Conservation (phyloP, 495 filamentous ascomycete genomes). For the Trichocladium uniseriatum region DNA sequence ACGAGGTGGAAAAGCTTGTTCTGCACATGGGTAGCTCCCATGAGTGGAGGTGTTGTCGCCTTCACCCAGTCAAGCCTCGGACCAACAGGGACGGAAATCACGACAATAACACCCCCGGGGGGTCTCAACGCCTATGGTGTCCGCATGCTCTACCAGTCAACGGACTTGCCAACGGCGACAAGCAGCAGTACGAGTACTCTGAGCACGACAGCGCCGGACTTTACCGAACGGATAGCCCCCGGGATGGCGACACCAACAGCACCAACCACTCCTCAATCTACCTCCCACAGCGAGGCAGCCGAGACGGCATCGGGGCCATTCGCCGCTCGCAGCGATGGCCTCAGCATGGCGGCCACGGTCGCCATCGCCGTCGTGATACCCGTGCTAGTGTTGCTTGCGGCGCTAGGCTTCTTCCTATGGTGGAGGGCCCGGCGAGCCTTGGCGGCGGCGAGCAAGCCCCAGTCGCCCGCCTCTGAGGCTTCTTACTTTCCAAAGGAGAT, state of each 20-base stretch:
- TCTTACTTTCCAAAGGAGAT: no score
- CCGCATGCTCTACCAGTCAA: conserved; percentile 21
- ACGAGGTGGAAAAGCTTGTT: conserved; percentile 11
- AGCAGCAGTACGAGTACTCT: not conserved
- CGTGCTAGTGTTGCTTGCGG: conserved; percentile 8
- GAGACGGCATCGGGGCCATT: no score
- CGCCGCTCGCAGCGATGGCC: not conserved
- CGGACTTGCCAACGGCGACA: conserved; percentile 8
- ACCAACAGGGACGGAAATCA: not conserved
- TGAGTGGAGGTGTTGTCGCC: not conserved
- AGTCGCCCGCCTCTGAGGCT: no score
- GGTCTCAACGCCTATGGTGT: conserved; percentile 21
- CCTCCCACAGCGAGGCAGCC: no score
- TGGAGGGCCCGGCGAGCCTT: conserved; percentile 11
- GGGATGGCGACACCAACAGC: no score
- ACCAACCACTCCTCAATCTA: no score
- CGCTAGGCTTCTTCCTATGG: conserved; percentile 15
- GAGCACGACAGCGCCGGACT: no score
- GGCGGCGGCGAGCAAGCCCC: not conserved
- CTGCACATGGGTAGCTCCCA: conserved; percentile 17
- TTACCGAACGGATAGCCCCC: no score
- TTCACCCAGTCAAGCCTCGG: conserved; percentile 11
- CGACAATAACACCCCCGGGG: not conserved
- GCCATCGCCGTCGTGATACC: conserved; percentile 17
- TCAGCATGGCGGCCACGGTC: conserved; percentile 13